Percentiles rank a stretch among this genome's conserved stretches.
Evolutionary conservation across 257 asterid species (phyloP).

Genomic region (Linderniella brevidens): DNA sequence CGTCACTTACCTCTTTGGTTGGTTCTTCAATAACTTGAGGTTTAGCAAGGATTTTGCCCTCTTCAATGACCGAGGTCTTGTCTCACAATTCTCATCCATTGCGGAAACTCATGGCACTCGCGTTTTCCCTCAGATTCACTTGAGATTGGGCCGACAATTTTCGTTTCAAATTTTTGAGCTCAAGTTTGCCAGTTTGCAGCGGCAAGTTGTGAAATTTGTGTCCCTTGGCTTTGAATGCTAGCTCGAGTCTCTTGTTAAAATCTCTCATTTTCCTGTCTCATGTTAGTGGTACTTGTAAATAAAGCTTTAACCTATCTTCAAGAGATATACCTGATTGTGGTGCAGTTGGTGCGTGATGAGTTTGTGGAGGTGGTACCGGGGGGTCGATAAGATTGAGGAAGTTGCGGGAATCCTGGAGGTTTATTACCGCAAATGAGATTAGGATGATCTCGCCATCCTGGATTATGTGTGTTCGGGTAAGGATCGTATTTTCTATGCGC

Average conservation of each 20-base stretch:
- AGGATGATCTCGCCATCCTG: constrained; percentile 3
- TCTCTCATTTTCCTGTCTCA: neutral
- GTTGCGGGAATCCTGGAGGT: neutral
- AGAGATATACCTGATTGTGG: neutral
- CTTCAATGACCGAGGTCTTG: neutral
- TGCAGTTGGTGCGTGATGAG: neutral
- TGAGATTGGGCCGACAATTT: neutral
- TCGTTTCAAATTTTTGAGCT: neutral
- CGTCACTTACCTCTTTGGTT: neutral
- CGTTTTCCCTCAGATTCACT: neutral
- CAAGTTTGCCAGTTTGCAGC: neutral
- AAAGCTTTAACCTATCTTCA: neutral
- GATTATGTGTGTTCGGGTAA: neutral
- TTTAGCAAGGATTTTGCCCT: neutral
- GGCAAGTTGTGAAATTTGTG: neutral
- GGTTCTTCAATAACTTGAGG: neutral
- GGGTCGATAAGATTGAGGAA: neutral
- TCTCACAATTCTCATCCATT: neutral
- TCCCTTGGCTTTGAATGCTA: neutral
- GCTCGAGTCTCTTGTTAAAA: neutral
- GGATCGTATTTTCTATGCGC: neutral
- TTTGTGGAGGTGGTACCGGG: neutral
- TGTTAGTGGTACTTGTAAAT: neutral
- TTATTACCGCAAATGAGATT: neutral
- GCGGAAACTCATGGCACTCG: neutral